Evolutionary conservation across 768 basidiomycete species (phyloP).

Genomic region (Hirschioporus abietinus): DNA sequence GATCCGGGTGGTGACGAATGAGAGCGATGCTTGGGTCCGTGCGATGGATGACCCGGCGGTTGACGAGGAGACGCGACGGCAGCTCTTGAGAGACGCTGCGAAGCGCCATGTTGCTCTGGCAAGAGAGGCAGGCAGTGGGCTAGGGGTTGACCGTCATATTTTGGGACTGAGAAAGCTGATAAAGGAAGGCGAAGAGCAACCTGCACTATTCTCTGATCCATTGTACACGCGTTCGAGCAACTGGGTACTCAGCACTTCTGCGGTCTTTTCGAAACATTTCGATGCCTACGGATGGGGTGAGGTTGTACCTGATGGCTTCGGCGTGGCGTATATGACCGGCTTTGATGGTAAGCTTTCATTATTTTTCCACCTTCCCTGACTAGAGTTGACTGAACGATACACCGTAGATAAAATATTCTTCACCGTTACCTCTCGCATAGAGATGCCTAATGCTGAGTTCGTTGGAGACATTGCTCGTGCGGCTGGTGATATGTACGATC

Average conservation of each 20-base stretch:
- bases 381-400: not conserved
- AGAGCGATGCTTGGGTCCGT: slow-evolving; percentile 71
- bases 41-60: slow-evolving; percentile 59
- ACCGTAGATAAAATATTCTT: slow-evolving; percentile 70
- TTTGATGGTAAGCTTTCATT: slow-evolving; percentile 51
- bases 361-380: not conserved
- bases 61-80: slow-evolving; percentile 38
- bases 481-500: slow-evolving; percentile 58
- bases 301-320: slow-evolving; percentile 92
- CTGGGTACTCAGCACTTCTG: slow-evolving; percentile 90
- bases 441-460: slow-evolving; percentile 77
- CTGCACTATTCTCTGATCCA: slow-evolving; percentile 71
- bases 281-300: slow-evolving; percentile 91
- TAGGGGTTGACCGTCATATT: slow-evolving; percentile 85
- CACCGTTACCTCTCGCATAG: slow-evolving; percentile 81
- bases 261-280: slow-evolving; percentile 82
- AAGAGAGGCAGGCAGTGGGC: slow-evolving; percentile 54
- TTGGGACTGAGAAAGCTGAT: slow-evolving; percentile 73
- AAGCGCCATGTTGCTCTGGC: slow-evolving; percentile 65
- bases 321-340: slow-evolving; percentile 93
- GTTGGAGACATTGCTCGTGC: slow-evolving; percentile 60
- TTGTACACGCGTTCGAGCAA: slow-evolving; percentile 64
- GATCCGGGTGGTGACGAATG: slow-evolving; percentile 76
- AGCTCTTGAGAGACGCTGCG: slow-evolving; percentile 53
- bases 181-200: slow-evolving; percentile 54